Base-by-base conservation (phyloP, 768 basidiomycete genomes). In the Boletus rubescentipes region DNA sequence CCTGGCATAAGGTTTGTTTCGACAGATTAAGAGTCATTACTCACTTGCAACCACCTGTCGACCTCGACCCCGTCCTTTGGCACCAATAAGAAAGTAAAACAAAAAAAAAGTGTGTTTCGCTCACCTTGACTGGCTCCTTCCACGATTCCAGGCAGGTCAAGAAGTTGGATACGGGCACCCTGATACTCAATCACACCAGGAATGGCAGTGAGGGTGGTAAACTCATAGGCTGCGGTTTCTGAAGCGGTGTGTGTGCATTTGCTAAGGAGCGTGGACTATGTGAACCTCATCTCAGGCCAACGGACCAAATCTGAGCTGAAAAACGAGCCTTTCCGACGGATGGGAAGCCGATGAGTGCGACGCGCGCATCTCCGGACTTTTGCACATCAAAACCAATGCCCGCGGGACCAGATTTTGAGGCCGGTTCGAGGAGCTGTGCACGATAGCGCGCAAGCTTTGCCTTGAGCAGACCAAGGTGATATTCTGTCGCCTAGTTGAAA, bases 181-280 rank as follows among this genome's bases (percentile, higher is more conserved):
- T 96, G 86, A 69, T 98, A 91, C 65, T 98, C 95, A 16, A 98
- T 84, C 4, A 98, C 97, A 45, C 97, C 97, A 34, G 97, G 96
- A 56, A 99, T 98, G 10, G 97, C 96, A 10, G 90, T 91, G 31
- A 96, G 80, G 4, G 92, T 96, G 3, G 94, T 97, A 72, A 97
- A 98, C 69, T 98, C 95, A 66, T 97, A 98, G 11, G 93, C 91
- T 14, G 95, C 97, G 0, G 89, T 75, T 64, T 89, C 89, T 5
- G 91, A 93, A 40, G 82, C 84, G 0, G 97, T 99, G 60, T 94
- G 87, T 0, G 97, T 99, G 54, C 87, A 83, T 76, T 95, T 98
- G 67, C 83, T 87, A 26, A 98, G 77, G 32, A 98, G 79, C 1
- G 97, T 98, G 9, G 93, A 96, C 85, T 98, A 60, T 41, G 38